Conservation (phyloP, 345 rosid genomes). For the Populus ilicifolia region DNA sequence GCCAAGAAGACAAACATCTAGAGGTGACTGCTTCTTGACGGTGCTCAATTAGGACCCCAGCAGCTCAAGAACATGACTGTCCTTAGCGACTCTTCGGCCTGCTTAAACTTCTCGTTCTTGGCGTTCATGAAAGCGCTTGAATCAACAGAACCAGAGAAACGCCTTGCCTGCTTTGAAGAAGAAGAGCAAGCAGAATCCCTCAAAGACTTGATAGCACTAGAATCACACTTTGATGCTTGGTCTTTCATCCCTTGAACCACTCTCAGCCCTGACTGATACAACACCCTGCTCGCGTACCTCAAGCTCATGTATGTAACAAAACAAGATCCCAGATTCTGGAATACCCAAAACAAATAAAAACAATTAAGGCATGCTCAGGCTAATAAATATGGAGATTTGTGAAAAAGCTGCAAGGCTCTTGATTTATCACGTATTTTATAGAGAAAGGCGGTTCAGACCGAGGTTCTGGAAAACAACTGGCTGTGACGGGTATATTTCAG, state of each 20-base stretch:
- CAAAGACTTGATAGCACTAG: constrained; percentile 33
- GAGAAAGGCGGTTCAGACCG: not conserved
- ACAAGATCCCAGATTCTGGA: not conserved
- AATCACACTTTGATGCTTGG: constrained; percentile 41
- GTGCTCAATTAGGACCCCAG: constrained; percentile 59
- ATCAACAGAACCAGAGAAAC: constrained; percentile 40
- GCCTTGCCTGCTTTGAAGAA: constrained; percentile 41
- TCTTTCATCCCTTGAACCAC: constrained; percentile 47
- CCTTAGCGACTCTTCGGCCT: constrained; percentile 67
- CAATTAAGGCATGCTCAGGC: too few relatives aligned
- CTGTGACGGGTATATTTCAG: not conserved
- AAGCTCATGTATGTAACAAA: constrained; percentile 19
- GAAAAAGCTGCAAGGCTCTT: not conserved
- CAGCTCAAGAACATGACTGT: constrained; percentile 81
- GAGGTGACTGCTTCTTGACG: not conserved
- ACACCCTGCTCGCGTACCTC: constrained; percentile 32
- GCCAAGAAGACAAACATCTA: too few relatives aligned
- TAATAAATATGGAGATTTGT: not conserved
- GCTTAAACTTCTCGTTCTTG: constrained; percentile 42
- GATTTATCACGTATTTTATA: not conserved
- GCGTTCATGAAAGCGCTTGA: constrained; percentile 30
- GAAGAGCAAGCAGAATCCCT: constrained; percentile 40
- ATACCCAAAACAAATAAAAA: not conserved
- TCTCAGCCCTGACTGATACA: constrained; percentile 35
- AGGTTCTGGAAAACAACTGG: not conserved